These are phyloP conservation scores for Sideroxylon spinosum DNA, from an alignment of 179 eudicot species.

Conservation along the genomic window DNA sequence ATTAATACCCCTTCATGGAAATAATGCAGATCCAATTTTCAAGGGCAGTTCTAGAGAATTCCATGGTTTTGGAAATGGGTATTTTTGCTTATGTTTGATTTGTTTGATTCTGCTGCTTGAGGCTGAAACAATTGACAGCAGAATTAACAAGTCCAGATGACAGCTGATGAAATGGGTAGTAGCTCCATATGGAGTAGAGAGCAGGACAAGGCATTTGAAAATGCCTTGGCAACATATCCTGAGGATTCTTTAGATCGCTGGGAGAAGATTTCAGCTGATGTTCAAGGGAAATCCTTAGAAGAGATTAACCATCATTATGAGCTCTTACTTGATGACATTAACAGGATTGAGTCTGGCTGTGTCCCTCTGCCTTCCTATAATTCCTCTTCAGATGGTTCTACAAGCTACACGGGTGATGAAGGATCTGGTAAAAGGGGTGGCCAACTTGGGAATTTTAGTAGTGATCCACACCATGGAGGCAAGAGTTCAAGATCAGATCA, in stretches of 20 bases:
- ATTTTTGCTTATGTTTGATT: constrained; percentile 7
- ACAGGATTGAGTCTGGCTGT: constrained; percentile 66
- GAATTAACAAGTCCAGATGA: constrained; percentile 25
- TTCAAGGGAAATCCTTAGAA: constrained; percentile 75
- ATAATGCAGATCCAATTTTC: constrained; percentile 18
- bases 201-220: constrained; percentile 89
- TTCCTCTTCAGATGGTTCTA: constrained; percentile 55
- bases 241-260: constrained; percentile 68
- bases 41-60: constrained; percentile 16
- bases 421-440: constrained; percentile 57
- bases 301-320: constrained; percentile 84
- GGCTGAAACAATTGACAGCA: constrained; percentile 3
- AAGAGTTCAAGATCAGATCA: constrained; percentile 69
- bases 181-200: constrained; percentile 69
- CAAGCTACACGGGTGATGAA: constrained; percentile 46
- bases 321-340: constrained; percentile 67
- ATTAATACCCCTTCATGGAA: constrained; percentile 17
- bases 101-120: constrained; percentile 20
- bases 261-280: constrained; percentile 78
- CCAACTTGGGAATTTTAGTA: constrained; percentile 36
- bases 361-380: constrained; percentile 58
- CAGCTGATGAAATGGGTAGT: constrained; percentile 26
- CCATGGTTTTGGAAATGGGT: constrained; percentile 8
- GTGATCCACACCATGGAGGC: constrained; percentile 56
- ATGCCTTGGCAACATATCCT: constrained; percentile 67